Conservation (phyloP, 1,284 basidiomycete genomes). For the Puccinia hordei region DNA sequence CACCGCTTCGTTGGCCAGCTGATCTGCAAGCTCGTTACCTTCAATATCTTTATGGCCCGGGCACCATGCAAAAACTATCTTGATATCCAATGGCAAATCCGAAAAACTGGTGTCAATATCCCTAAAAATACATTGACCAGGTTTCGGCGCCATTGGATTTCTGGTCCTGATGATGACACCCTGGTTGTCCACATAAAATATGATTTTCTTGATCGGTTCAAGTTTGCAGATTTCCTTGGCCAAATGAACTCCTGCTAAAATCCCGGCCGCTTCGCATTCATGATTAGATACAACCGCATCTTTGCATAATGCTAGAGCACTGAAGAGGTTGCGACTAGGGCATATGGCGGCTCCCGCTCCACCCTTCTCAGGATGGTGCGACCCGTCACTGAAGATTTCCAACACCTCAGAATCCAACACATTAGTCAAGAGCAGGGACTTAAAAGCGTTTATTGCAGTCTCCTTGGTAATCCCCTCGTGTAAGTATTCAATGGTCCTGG, state of each 20-base stretch:
- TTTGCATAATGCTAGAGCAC: not conserved
- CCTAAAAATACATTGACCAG: not conserved
- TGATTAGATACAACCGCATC: not conserved
- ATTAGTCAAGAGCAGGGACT: not conserved
- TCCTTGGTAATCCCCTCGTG: too few relatives aligned
- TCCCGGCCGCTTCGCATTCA: not conserved
- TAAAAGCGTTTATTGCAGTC: not conserved
- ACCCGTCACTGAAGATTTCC: not conserved
- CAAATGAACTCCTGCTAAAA: not conserved
- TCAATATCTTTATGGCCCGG: not conserved
- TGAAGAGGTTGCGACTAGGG: not conserved
- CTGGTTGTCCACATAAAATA: not conserved
- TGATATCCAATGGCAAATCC: not conserved
- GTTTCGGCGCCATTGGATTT: not conserved
- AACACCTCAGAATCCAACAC: not conserved
- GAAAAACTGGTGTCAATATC: not conserved
- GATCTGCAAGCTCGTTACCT: constrained; percentile 2
- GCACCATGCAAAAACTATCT: not conserved
- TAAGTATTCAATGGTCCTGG: too few relatives aligned
- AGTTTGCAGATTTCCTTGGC: not conserved
- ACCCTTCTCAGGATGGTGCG: not conserved
- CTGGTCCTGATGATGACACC: not conserved
- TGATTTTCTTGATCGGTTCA: too few relatives aligned
- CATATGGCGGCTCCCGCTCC: constrained; percentile 2
- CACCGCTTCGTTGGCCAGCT: too few relatives aligned